Evolutionary conservation across 495 filamentous ascomycete genomes (phyloP).

Genomic region (Aspergillus sclerotiicarbonarius): DNA sequence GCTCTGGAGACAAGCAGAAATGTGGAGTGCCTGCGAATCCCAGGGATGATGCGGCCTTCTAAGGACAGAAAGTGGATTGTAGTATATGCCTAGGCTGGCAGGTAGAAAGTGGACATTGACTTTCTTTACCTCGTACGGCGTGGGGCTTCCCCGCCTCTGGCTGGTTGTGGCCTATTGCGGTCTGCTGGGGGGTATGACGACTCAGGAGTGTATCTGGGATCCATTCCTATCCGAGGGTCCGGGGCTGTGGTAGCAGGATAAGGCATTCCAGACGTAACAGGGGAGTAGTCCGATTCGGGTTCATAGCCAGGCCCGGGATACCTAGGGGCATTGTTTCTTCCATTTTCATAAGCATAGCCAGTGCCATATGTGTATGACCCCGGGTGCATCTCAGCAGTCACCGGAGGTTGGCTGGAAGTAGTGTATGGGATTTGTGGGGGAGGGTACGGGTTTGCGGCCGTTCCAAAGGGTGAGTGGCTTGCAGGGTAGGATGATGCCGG

Average conservation of each 20-base stretch:
- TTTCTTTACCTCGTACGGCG: conserved; percentile 38
- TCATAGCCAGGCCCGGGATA: conserved; percentile 49
- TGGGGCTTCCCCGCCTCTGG: conserved; percentile 42
- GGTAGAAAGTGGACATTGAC: conserved; percentile 15
- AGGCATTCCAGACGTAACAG: conserved; percentile 42
- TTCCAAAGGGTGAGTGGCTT: conserved; percentile 39
- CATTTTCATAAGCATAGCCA: conserved; percentile 42
- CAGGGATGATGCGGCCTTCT: conserved; percentile 7
- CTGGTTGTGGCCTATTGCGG: conserved; percentile 44
- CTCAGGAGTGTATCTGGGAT: conserved; percentile 48
- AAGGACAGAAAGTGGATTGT: conserved; percentile 19
- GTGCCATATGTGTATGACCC: conserved; percentile 44
- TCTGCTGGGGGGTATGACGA: conserved; percentile 27
- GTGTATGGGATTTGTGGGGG: conserved; percentile 39
- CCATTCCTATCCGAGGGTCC: conserved; percentile 50
- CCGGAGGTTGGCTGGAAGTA: conserved; percentile 36
- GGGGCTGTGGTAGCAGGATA: conserved; percentile 46
- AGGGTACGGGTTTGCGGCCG: conserved; percentile 36
- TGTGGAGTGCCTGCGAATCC: neutral
- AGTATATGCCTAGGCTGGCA: conserved; percentile 7
- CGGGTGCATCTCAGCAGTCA: conserved; percentile 41
- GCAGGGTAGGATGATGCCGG: conserved; percentile 34
- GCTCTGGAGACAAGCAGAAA: conserved; percentile 7
- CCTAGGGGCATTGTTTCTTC: conserved; percentile 46
- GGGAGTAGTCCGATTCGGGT: conserved; percentile 43